Evolutionary conservation across 2,329 filamentous ascomycete genomes (phyloP), one percentile per base, ranked within the genome.

Genomic region (Colletotrichum horii): DNA sequence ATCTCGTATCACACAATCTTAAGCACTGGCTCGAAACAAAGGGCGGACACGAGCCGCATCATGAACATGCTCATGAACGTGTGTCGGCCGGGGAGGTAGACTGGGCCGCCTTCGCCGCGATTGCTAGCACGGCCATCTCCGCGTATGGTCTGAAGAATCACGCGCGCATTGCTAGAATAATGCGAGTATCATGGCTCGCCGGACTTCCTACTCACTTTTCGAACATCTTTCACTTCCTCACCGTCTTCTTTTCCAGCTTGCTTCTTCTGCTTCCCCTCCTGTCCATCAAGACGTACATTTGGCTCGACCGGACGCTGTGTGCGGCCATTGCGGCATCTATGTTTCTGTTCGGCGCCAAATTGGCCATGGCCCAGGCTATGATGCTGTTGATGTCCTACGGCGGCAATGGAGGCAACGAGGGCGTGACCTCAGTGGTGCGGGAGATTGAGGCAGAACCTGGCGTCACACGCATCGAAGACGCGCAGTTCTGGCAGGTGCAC

Each of bases 401-500:
- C 30, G 85, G 83, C 12, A 81, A 77, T 36, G 55, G 70, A 30
- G 83, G 83, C 38, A 84, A 85, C 65, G 83, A 82, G 52, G 86
- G 91, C 6, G 92, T 97, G 3, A 89, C 91, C 5, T 92, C 93
- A 26, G 93, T 98, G n/a, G 89, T 98, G 80, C 91, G 91, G 71
- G 95, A 98, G 83, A 96, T 99, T 67, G 93, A 96, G 83, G 90
- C 92, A 2, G 96, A 98, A 80, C 92, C 94, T 3, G 90, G 91
- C 71, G 92, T 98, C 30, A 90, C 91, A 60, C 90, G 90, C 2
- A 92, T 99, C 62, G 95, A 98, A 74, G 96, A 98, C 81, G 96
- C 96, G 3, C 93, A 96, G 82, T 98, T 99, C 84, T 99, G 97
- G 97, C 97, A 99, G 87, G 97, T 98, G 16, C 97, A 99, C 85